Evolutionary conservation across 2,329 filamentous ascomycete species (phyloP).

Genomic region (Nothomitra cinnamomea): DNA sequence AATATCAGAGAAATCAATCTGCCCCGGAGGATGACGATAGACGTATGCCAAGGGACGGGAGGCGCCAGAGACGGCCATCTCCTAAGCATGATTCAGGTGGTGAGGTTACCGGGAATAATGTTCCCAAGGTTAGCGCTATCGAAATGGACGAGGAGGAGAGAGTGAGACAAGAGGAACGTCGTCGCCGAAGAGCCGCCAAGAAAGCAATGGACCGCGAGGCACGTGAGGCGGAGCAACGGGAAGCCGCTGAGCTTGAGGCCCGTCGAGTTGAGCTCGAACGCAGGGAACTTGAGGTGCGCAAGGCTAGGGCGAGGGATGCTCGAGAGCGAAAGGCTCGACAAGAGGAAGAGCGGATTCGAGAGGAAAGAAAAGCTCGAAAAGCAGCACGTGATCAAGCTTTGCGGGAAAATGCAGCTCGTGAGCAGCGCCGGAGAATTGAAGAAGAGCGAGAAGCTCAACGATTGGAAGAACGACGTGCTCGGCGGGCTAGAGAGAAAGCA

Average conservation of each 20-base stretch:
- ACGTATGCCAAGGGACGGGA: not conserved
- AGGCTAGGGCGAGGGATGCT: conserved; percentile 21
- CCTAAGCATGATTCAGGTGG: conserved; percentile 20
- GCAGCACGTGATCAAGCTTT: conserved; percentile 28
- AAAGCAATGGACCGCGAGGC: conserved; percentile 20
- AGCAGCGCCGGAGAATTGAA: conserved; percentile 35
- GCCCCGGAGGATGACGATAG: conserved; percentile 4
- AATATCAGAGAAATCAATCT: not conserved
- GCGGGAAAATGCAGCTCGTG: conserved; percentile 28
- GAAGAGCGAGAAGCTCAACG: conserved; percentile 43
- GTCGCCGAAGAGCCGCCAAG: conserved; percentile 30
- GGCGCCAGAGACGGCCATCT: not conserved
- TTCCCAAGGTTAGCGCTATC: conserved; percentile 26
- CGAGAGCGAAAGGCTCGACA: conserved; percentile 21
- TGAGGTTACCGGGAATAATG: conserved; percentile 33
- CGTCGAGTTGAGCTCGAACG: conserved; percentile 34
- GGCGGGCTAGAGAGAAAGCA: conserved; percentile 13
- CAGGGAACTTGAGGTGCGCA: conserved; percentile 10
- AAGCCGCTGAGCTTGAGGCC: conserved; percentile 24
- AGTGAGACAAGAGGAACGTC: conserved; percentile 44
- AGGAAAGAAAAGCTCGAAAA: conserved; percentile 19
- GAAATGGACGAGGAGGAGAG: conserved; percentile 32
- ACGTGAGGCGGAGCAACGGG: conserved; percentile 19
- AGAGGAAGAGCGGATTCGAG: conserved; percentile 20
- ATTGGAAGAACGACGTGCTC: conserved; percentile 15